Conservation (phyloP, 495 filamentous ascomycete species). For the Umbilicaria muhlenbergii region DNA sequence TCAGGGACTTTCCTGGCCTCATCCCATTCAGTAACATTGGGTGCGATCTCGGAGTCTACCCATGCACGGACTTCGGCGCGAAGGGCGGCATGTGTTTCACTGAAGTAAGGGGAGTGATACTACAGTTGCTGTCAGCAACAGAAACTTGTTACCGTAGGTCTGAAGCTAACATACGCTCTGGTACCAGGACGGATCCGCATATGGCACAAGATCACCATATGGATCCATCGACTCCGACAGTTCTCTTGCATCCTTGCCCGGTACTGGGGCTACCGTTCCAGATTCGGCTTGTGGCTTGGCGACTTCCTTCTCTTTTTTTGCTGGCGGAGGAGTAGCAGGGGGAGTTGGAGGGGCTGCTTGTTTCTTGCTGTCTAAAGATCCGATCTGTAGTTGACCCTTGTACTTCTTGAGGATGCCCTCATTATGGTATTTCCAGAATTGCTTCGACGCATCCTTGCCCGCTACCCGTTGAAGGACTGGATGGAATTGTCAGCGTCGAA, state of each 20-base stretch:
- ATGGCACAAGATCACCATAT: constrained; percentile 78
- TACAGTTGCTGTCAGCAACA: constrained; percentile 20
- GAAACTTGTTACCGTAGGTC: not conserved
- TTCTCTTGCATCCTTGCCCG: constrained; percentile 27
- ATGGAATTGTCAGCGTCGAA: constrained; percentile 12
- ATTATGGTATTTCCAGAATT: constrained; percentile 99
- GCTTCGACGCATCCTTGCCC: constrained; percentile 92
- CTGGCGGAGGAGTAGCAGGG: constrained; percentile 36
- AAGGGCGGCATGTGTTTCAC: constrained; percentile 78
- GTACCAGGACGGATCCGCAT: constrained; percentile 89
- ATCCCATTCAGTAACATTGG: constrained; percentile 90
- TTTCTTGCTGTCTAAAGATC: constrained; percentile 79
- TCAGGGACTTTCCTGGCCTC: constrained; percentile 79
- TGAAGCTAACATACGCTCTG: constrained; percentile 55
- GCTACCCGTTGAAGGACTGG: constrained; percentile 76
- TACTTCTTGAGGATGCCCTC: constrained; percentile 90
- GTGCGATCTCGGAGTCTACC: constrained; percentile 82
- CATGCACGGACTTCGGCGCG: constrained; percentile 81
- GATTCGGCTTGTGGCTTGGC: constrained; percentile 29
- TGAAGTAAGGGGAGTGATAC: constrained; percentile 95
- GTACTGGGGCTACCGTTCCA: constrained; percentile 29
- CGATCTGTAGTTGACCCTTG: constrained; percentile 71
- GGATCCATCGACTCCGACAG: constrained; percentile 60
- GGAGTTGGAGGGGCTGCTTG: constrained; percentile 36
- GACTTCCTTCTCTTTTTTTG: constrained; percentile 28